Evolutionary conservation across 192 early-diverging fungal species (phyloP).

Genomic region (Entophlyctis luteolus): DNA sequence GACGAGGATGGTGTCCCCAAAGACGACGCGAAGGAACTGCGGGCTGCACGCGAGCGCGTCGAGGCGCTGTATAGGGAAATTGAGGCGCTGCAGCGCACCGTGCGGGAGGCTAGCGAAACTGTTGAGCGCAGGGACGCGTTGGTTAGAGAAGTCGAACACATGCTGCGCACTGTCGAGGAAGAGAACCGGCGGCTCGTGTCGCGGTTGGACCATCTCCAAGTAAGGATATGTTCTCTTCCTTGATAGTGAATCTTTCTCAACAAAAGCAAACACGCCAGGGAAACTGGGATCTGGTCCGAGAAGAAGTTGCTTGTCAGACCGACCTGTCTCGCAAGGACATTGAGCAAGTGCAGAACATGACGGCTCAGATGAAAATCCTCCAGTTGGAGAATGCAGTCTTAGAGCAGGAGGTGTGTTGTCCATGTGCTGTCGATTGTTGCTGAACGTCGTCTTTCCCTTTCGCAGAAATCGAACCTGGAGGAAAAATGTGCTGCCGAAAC

Average conservation of each 20-base stretch:
- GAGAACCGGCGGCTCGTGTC: not conserved
- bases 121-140: not conserved
- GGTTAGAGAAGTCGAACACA: not conserved
- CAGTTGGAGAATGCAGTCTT: not conserved
- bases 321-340: not conserved
- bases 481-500: not conserved
- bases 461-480: not conserved
- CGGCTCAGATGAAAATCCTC: not conserved
- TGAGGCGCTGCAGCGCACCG: not conserved
- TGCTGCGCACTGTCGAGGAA: not conserved
- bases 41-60: not conserved
- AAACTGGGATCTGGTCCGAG: not conserved
- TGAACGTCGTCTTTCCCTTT: not conserved
- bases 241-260: not conserved
- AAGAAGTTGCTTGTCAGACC: not conserved
- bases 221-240: not conserved
- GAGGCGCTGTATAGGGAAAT: not conserved
- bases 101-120: not conserved
- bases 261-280: not conserved
- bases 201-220: no score
- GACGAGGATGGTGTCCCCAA: not conserved
- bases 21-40: not conserved
- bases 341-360: not conserved
- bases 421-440: not conserved
- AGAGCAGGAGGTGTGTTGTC: not conserved